phyloP scores from a whole-genome alignment of 345 rosid genomes.

The Hypericum androsaemum region DNA sequence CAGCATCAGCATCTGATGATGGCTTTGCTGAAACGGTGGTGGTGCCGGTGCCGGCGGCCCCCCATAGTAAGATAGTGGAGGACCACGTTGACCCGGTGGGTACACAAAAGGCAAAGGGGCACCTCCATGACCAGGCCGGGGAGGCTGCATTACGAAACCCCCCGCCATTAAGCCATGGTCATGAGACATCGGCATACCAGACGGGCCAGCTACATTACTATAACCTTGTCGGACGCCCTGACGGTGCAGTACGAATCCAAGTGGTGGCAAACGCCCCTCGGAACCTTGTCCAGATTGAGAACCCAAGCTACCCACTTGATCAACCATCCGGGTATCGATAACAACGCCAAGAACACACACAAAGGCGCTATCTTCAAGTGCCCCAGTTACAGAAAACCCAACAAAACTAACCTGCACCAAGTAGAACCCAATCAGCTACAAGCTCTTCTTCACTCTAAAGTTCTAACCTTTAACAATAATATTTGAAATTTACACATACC shows the following conservation, averaged over 20 bases:
- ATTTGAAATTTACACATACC: too few relatives aligned
- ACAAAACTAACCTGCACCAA: too few relatives aligned
- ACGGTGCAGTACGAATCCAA: neutral
- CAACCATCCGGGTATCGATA: constrained; percentile 28
- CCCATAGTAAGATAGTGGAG: constrained; percentile 15
- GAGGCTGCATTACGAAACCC: constrained; percentile 17
- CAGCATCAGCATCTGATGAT: constrained; percentile 17
- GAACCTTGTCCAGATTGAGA: constrained; percentile 28
- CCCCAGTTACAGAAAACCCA: too few relatives aligned
- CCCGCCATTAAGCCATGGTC: constrained; percentile 27
- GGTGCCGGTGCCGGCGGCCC: constrained; percentile 19
- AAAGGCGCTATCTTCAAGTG: too few relatives aligned
- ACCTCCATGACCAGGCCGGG: constrained; percentile 17
- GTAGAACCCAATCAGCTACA: too few relatives aligned
- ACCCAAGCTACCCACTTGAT: constrained; percentile 16
- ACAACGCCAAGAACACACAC: neutral
- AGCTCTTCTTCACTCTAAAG: too few relatives aligned
- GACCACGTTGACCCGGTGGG: constrained; percentile 24
- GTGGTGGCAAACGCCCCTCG: constrained; percentile 26
- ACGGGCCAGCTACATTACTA: constrained; percentile 20
- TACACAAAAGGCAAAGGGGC: constrained; percentile 17
- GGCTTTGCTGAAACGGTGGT: constrained; percentile 14
- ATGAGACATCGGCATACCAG: constrained; percentile 20
- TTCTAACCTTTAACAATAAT: too few relatives aligned
- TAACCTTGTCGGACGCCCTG: constrained; percentile 17